Base-by-base conservation (phyloP, 2,329 filamentous ascomycete genomes). In the Huntiella omanensis region DNA sequence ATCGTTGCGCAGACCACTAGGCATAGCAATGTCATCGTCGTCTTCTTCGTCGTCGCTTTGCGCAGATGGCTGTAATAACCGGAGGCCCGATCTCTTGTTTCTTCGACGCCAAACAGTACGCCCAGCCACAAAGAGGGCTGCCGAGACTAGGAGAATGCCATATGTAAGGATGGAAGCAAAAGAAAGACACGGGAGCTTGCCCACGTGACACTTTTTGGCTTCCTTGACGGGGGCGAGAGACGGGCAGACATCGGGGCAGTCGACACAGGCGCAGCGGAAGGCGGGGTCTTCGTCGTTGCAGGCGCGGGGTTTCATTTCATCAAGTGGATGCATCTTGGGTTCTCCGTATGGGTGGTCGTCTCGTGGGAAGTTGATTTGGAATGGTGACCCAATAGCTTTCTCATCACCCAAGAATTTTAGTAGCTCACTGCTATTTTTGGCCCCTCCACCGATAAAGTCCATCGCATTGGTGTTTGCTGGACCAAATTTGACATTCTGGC, bases 401-500 rank as follows among this genome's bases (percentile, higher is more conserved):
- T 94, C 88, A 60, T 94, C 80, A 12, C 91, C 91, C 33, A 98
- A 64, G 55, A 96, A 98, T 57, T 87, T 88, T 53, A 98, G 65
- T 54, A 98, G 82, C 37, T 82, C 74, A 0, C 77, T 75, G 60
- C 88, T 92, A 59, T 95, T 83, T 61, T 87, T 88, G 10, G 91
- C 91, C 12, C 88, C 87, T 12, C 91, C 91, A 32, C 91, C 92
- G 51, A 98, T 96, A 55, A 98, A 78, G 55, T 88, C 81, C 73
- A 98, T 98, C 12, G 88, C 91, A 56, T 81, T 86, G 50, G 83
- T 81, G 58, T 94, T 94, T 37, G 88, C 87, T 5, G 87, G 82
- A 33, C 91, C 91, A 56, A 96, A 95, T 59, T 98, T 98, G 63
- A 98, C 88, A 60, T 98, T 86, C 63, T 96, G 96, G 68, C 91